Percentiles rank a stretch among this genome's conserved stretches.
phyloP scores from a whole-genome alignment of 208 protist genomes.

The Trypanosoma scelopori region DNA sequence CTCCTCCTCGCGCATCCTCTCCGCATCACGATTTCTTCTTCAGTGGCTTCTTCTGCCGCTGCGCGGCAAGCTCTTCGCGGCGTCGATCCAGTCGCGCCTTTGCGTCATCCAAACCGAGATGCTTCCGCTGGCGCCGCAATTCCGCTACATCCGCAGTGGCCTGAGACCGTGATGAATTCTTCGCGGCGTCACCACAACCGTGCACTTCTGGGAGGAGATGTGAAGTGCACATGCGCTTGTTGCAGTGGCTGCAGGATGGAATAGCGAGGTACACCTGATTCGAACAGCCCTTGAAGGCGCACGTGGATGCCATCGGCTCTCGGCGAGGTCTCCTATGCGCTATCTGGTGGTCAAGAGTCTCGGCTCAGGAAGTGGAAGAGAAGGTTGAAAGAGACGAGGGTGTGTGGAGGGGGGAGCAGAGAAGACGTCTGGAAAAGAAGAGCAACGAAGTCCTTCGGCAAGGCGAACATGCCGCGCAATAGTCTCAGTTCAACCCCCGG shows the following conservation, averaged over 20 bases:
- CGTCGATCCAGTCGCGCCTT: constrained; percentile 64
- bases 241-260: constrained; percentile 69
- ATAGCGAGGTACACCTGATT: constrained; percentile 40
- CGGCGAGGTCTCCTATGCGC: no score
- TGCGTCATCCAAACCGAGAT: constrained; percentile 70
- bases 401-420: no score
- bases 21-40: constrained; percentile 26
- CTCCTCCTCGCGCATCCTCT: neutral
- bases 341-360: no score
- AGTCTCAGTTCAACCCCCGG: no score
- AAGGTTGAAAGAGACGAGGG: no score
- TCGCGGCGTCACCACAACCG: constrained; percentile 74
- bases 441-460: no score
- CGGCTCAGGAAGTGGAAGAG: no score
- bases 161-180: constrained; percentile 54
- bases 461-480: no score
- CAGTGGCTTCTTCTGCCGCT: constrained; percentile 57
- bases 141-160: constrained; percentile 59
- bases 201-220: constrained; percentile 85
- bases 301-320: constrained; percentile 17
- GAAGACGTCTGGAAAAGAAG: no score
- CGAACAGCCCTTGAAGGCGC: constrained; percentile 27
- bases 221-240: constrained; percentile 62
- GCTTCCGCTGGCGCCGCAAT: constrained; percentile 52
- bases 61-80: constrained; percentile 43